Conservation (phyloP, 345 rosid species). For the Melaleuca alternifolia region DNA sequence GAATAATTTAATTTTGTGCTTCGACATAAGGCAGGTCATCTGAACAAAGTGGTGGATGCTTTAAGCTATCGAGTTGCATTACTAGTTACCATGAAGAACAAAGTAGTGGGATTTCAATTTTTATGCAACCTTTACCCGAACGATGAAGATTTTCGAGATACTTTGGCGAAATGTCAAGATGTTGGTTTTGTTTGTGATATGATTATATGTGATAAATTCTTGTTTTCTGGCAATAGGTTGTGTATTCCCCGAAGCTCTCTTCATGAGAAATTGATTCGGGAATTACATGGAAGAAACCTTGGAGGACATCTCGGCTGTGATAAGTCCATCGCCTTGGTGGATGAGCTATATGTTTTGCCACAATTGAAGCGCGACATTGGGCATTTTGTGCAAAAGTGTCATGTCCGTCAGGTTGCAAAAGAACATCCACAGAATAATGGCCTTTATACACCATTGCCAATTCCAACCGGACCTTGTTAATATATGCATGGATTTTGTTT, state of each 20-base stretch:
- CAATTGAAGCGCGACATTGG: background rate
- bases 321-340: background rate
- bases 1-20: too few species aligned
- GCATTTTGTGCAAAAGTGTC: background rate
- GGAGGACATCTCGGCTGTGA: background rate
- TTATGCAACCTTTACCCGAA: background rate
- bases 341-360: background rate
- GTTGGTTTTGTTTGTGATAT: too few species aligned
- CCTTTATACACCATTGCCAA: background rate
- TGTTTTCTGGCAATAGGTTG: background rate
- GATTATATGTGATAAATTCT: background rate
- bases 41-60: background rate
- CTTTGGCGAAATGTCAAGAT: background rate
- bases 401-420: background rate
- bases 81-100: background rate
- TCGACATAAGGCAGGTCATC: too few species aligned
- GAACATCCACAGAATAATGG: background rate
- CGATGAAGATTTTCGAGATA: background rate
- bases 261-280: background rate
- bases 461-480: background rate
- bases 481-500: background rate
- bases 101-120: background rate
- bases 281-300: background rate
- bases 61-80: background rate
- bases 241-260: background rate